Conservation (phyloP, 352 stramenopile species). For the Peronospora destructor region DNA sequence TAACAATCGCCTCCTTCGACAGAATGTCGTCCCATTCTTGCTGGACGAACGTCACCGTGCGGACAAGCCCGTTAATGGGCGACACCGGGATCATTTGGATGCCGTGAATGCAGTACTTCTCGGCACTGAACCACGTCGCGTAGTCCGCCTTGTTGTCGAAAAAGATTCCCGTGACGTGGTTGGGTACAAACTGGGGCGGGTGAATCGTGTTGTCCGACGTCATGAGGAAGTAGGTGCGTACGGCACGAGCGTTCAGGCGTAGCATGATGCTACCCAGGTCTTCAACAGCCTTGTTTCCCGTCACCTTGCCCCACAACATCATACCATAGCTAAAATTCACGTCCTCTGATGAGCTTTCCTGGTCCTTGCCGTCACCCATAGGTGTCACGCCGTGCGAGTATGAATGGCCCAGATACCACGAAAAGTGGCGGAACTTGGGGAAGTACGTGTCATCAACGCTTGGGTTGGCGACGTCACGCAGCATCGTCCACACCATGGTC, state of each 20-base stretch:
- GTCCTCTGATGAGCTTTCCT: constrained; percentile 71
- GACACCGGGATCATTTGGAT: constrained; percentile 80
- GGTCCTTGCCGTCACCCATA: constrained; percentile 65
- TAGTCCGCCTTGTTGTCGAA: constrained; percentile 79
- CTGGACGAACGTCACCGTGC: constrained; percentile 51
- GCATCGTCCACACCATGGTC: constrained; percentile 52
- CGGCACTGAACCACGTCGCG: constrained; percentile 69
- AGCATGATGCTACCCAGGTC: constrained; percentile 71
- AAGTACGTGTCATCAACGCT: constrained; percentile 52
- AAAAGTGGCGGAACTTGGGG: constrained; percentile 71
- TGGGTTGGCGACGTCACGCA: constrained; percentile 69
- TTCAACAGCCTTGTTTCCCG: constrained; percentile 48
- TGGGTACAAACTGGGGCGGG: constrained; percentile 52
- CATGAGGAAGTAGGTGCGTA: constrained; percentile 79
- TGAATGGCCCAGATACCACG: constrained; percentile 69
- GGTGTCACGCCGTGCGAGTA: constrained; percentile 67
- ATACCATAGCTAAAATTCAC: constrained; percentile 81
- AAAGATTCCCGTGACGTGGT: constrained; percentile 76
- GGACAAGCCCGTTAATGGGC: constrained; percentile 64
- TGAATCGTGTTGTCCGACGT: constrained; percentile 59
- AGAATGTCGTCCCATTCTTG: constrained; percentile 77
- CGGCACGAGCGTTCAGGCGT: constrained; percentile 50
- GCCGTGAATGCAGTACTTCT: constrained; percentile 73
- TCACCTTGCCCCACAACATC: constrained; percentile 67
- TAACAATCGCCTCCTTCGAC: constrained; percentile 58